Evolutionary conservation across 306 rosid species (phyloP).

Genomic region (Rubus parviflorus): DNA sequence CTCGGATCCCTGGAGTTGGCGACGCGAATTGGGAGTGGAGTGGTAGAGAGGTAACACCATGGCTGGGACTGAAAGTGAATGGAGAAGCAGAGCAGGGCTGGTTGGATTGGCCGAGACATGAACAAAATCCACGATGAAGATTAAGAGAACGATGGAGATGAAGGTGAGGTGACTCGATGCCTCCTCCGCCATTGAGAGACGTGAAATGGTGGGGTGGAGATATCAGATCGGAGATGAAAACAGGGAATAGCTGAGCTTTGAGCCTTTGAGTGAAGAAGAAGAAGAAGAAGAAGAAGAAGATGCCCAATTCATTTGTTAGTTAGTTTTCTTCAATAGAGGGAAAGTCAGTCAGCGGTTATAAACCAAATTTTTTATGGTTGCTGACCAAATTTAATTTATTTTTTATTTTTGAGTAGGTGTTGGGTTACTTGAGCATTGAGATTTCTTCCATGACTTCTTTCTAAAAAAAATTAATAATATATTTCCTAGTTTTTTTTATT

Average conservation of each 20-base stretch:
- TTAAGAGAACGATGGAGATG: slow-evolving; percentile 20
- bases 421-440: neutral
- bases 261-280: neutral
- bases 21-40: slow-evolving; percentile 52
- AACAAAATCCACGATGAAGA: slow-evolving; percentile 1
- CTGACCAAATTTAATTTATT: neutral
- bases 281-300: neutral
- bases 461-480: too few species aligned
- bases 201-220: neutral
- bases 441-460: neutral
- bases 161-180: slow-evolving; percentile 21
- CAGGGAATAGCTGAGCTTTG: neutral
- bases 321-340: neutral
- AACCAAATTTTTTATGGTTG: neutral
- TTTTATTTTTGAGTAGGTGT: neutral
- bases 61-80: slow-evolving; percentile 47
- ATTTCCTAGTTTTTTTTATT: too few species aligned
- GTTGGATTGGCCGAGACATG: slow-evolving; percentile 35
- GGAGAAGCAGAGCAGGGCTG: slow-evolving; percentile 32
- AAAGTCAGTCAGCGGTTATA: neutral
- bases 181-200: neutral
- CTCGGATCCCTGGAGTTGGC: slow-evolving; percentile 63
- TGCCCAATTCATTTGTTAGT: neutral
- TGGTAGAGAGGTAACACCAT: slow-evolving; percentile 74
- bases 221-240: neutral